Evolutionary conservation across 805 yeast genomes (phyloP).

Genomic region (Saccharomyces cerevisiae): DNA sequence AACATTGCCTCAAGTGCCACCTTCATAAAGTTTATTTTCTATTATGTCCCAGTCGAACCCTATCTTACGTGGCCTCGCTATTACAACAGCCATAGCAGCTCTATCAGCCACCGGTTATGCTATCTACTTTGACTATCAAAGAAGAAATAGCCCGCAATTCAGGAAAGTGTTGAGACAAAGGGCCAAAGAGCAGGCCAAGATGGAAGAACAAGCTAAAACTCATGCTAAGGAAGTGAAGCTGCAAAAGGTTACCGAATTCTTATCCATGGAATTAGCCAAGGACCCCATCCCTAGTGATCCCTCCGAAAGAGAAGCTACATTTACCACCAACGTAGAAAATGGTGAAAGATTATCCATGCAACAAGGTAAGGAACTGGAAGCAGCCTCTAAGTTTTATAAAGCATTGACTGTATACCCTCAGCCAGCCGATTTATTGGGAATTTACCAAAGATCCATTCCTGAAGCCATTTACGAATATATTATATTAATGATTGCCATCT

Average conservation of each 20-base stretch:
- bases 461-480: slow-evolving; percentile 74
- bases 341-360: slow-evolving; percentile 74
- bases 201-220: slow-evolving; percentile 45
- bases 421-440: slow-evolving; percentile 83
- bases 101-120: slow-evolving; percentile 65
- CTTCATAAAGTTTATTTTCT: not conserved
- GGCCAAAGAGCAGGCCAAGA: slow-evolving; percentile 52
- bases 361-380: slow-evolving; percentile 63
- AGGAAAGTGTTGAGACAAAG: slow-evolving; percentile 64
- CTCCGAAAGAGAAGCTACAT: slow-evolving; percentile 63
- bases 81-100: slow-evolving; percentile 39
- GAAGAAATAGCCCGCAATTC: slow-evolving; percentile 76
- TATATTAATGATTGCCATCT: slow-evolving; percentile 80
- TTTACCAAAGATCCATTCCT: slow-evolving; percentile 84
- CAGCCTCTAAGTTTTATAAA: slow-evolving; percentile 88
- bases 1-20: not conserved
- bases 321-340: slow-evolving; percentile 71
- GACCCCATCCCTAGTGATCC: slow-evolving; percentile 73
- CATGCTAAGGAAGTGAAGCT: slow-evolving; percentile 54
- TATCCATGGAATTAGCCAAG: slow-evolving; percentile 53
- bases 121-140: slow-evolving; percentile 82
- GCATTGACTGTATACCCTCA: slow-evolving; percentile 90
- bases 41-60: slow-evolving; percentile 19
- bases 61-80: slow-evolving; percentile 20
- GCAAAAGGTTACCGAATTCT: slow-evolving; percentile 50